These are phyloP conservation scores for Holtermanniella nyarrowii DNA, from an alignment of 768 basidiomycete genomes.

Conservation along the genomic window DNA sequence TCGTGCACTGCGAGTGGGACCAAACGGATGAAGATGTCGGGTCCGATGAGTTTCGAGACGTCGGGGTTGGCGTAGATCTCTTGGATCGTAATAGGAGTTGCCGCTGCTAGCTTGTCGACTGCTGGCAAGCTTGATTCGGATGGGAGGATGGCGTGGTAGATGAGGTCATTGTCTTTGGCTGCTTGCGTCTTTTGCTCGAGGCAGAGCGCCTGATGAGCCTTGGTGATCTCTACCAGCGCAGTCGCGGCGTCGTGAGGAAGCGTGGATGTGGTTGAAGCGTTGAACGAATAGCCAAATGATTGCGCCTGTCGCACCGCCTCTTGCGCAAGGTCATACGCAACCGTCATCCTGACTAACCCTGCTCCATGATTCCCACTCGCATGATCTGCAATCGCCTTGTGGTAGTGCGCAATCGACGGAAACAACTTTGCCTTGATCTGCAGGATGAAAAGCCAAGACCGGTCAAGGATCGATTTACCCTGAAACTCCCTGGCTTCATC, in stretches of 20 bases:
- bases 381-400: conserved; percentile 68
- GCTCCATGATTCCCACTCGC: conserved; percentile 74
- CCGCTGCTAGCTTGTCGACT: conserved; percentile 72
- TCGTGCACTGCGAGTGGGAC: conserved; percentile 92
- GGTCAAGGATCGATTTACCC: conserved; percentile 88
- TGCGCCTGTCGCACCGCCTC: conserved; percentile 64
- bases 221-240: conserved; percentile 70
- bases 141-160: conserved; percentile 86
- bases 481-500: conserved; percentile 96
- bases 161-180: conserved; percentile 85
- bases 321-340: conserved; percentile 70
- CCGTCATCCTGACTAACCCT: conserved; percentile 63
- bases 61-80: conserved; percentile 84
- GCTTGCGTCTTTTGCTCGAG: conserved; percentile 66
- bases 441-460: conserved; percentile 75
- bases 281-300: conserved; percentile 61
- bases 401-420: conserved; percentile 71
- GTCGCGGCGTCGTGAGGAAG: conserved; percentile 77
- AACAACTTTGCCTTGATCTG: conserved; percentile 90
- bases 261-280: conserved; percentile 48
- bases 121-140: conserved; percentile 63
- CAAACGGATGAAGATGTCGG: conserved; percentile 75
- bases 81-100: conserved; percentile 74
- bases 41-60: conserved; percentile 87
- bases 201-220: conserved; percentile 67